Evolutionary conservation across 2,329 filamentous ascomycete species (phyloP), one percentile per base, ranked within the genome.

Genomic region (Alternaria conjuncta): DNA sequence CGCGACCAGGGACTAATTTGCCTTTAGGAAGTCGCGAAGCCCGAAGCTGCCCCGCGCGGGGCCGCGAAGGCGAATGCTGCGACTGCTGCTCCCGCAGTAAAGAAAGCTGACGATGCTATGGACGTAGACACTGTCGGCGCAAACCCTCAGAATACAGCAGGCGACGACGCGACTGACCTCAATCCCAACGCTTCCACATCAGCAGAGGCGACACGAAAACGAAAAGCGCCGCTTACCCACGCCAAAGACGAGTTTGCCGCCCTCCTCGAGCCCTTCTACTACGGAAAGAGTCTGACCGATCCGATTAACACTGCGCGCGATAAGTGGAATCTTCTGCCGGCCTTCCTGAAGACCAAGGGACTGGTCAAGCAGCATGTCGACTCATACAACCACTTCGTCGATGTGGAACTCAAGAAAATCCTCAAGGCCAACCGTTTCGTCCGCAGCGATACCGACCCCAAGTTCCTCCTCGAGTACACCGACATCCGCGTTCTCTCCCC

Each of bases 351-450:
- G 81, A 94, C 97, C 74, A 99, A 99, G 82, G 94, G 94, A 61
- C 85, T 97, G 61, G 94, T 97, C 57, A 97, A 97, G 81, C 95
- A 98, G 84, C 94, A 97, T 80, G 95, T 97, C 77, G 96, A 99
- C 83, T 98, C 96, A 23, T 99, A 96, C 86, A 97, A 99, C 82
- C 97, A 96, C 82, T 98, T 99, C 74, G 92, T 97, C 70, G 93
- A 99, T 72, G 92, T 96, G 60, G 94, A 98, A 78, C 90, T 99
- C 79, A 97, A 97, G 82, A 94, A 97, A 74, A 99, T 99, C 72
- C 91, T 99, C 70, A 90, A 93, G 78, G 92, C 95, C 55, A 98
- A 97, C 79, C 90, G 91, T 53, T 91, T 89, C 44, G 92, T 99
- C 67, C 89, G 92, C 70, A 97, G 94, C 80, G 95, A 98, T 84